Evolutionary conservation across 2,329 filamentous ascomycete species (phyloP).

Genomic region (Chrysoporthe austroafricana): DNA sequence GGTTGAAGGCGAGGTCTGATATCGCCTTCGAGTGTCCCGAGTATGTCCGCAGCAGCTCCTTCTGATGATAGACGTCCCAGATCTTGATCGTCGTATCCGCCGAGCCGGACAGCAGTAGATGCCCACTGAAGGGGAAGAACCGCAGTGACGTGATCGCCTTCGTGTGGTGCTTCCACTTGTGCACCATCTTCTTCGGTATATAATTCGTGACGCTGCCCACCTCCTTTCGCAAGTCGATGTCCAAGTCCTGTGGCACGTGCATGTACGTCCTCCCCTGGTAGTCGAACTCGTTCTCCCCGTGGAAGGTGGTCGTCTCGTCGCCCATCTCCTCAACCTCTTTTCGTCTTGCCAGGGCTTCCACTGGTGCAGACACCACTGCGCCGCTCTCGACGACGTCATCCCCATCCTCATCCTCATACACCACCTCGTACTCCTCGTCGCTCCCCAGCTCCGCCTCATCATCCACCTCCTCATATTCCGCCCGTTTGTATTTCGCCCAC

Average conservation of each 20-base stretch:
- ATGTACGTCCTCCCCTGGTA: conserved; percentile 97
- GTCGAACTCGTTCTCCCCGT: conserved; percentile 81
- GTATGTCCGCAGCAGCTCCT: conserved; percentile 88
- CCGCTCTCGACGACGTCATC: conserved; percentile 69
- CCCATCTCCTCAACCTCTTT: conserved; percentile 64
- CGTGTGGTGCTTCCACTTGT: conserved; percentile 83
- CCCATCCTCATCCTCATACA: conserved; percentile 74
- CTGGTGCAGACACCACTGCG: conserved; percentile 61
- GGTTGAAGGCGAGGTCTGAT: conserved; percentile 87
- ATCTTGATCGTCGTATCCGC: conserved; percentile 91
- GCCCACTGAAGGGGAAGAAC: conserved; percentile 87
- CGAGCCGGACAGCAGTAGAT: conserved; percentile 85
- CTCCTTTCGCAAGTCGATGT: conserved; percentile 83
- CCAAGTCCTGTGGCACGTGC: conserved; percentile 92
- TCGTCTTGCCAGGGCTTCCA: conserved; percentile 56
- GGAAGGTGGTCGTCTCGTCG: conserved; percentile 84
- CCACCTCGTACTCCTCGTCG: conserved; percentile 78
- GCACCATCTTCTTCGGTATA: conserved; percentile 90
- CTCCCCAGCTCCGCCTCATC: conserved; percentile 75
- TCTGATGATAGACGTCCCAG: conserved; percentile 91
- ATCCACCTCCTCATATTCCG: conserved; percentile 74
- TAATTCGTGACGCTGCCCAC: conserved; percentile 82
- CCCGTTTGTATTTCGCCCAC: conserved; percentile 82
- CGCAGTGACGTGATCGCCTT: conserved; percentile 87
- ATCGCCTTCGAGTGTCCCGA: conserved; percentile 88